Base-by-base conservation (phyloP, 1,284 basidiomycete genomes). In the Porogramme epimiltina region DNA sequence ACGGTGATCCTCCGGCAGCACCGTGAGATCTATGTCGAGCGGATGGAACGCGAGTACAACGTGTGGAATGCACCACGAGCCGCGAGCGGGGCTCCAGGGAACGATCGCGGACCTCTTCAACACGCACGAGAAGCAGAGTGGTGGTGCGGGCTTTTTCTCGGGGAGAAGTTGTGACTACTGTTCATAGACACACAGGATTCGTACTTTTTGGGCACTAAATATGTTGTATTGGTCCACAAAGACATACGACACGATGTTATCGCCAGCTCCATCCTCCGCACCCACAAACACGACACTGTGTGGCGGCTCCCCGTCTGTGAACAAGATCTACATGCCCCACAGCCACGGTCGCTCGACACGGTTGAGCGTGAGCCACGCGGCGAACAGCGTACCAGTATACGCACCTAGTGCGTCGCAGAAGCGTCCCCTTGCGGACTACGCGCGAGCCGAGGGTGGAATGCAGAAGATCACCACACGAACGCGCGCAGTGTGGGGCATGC, bases 1-100 rank as follows among this genome's bases (percentile, higher is more conserved):
- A 96, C 98, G 89, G 99, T 97, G n/a, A 99, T 99, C 70, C 58
- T 96, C 93, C 31, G 97, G 97, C 18, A 99, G 10, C 96, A 99
- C 69, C 83, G 99, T 23, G 96, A 99, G 68, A 98, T 99, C 66
- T 99, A 99, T 74, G 96, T 98, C 56, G 97, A 99, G 72, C 91
- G 97, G 40, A 98, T 99, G 95, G 89, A 87, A 62, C 89, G 97
- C 54, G 96, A 99, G 74, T 99, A 99, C 76, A 93, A 92, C 58
- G n/a, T n/a, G 93, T 96, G 23, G 85, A 93, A 28, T 98, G 95
- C 68, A 82, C 86, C 10, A 98, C 96, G 96, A 96, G 73, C 97
- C 97, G 13, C 89, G 91, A 22, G 97, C 99, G 41, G 95, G 95
- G 2, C 99, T 96, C 82, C 86, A 95, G 45, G 96, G 99, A 75